A percentile compares a stretch with the other conserved stretches of the same genome.
These are phyloP conservation scores for Allomyces macrogynus DNA, from an alignment of 192 early-diverging fungal species.

Conservation along the genomic window DNA sequence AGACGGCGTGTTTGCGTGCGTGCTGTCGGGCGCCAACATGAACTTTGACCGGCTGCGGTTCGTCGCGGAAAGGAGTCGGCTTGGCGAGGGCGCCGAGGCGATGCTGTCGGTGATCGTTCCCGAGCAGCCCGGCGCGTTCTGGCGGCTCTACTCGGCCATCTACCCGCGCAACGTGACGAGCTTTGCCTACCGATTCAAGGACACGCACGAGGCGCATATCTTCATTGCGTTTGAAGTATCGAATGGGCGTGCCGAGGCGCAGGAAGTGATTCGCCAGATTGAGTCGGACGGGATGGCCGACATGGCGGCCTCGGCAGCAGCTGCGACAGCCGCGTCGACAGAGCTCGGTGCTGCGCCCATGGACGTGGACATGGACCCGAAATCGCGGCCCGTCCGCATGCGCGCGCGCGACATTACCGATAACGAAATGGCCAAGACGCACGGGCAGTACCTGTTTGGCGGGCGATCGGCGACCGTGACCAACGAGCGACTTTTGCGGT, in stretches of 20 bases:
- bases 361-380: not conserved
- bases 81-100: conserved; percentile 80
- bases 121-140: conserved; percentile 60
- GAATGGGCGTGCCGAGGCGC: conserved; percentile 46
- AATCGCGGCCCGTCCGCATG: conserved; percentile 25
- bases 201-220: conserved; percentile 60
- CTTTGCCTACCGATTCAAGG: conserved; percentile 73
- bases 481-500: conserved; percentile 80
- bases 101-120: conserved; percentile 74
- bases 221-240: conserved; percentile 73
- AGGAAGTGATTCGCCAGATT: conserved; percentile 42
- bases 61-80: conserved; percentile 78
- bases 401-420: conserved; percentile 60
- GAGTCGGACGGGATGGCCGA: conserved; percentile 10
- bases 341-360: too few species aligned
- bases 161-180: conserved; percentile 75
- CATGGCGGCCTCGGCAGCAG: too few species aligned
- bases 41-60: conserved; percentile 96
- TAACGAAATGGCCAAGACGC: conserved; percentile 88
- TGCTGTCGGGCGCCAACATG: conserved; percentile 91
- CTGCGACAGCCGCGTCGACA: too few species aligned
- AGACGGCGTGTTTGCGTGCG: conserved; percentile 46
- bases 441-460: conserved; percentile 82
- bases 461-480: conserved; percentile 45
- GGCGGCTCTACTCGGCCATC: conserved; percentile 51